A percentile compares a stretch with the other conserved stretches of the same genome.
These are phyloP conservation scores for Arabidopsis hybrid DNA, from an alignment of 441 rosid species.

Conservation along the genomic window DNA sequence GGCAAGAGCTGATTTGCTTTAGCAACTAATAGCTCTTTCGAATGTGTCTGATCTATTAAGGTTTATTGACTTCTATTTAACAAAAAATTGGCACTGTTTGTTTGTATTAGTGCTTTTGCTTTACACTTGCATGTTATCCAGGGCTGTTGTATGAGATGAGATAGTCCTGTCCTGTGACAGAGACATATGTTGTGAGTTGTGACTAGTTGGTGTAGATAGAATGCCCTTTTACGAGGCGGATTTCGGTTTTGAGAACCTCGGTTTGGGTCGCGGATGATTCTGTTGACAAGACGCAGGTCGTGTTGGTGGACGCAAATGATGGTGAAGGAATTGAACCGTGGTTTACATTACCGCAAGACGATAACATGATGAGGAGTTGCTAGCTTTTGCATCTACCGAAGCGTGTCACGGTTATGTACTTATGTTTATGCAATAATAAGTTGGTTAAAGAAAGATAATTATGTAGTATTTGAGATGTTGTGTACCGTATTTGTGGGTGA, in stretches of 20 bases:
- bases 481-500: too few relatives aligned
- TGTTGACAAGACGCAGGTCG: constrained; percentile 9
- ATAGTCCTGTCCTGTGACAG: too few relatives aligned
- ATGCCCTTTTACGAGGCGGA: background rate
- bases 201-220: constrained; percentile 31
- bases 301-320: constrained; percentile 28
- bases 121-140: too few relatives aligned
- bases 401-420: background rate
- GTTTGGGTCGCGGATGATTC: constrained; percentile 35
- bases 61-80: too few relatives aligned
- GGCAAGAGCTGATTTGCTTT: too few relatives aligned
- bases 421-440: background rate
- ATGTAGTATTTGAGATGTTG: too few relatives aligned
- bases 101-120: too few relatives aligned
- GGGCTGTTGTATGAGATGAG: too few relatives aligned
- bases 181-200: too few relatives aligned
- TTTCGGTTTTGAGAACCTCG: constrained; percentile 33
- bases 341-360: constrained; percentile 18
- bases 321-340: constrained; percentile 36
- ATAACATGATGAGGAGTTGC: constrained; percentile 31
- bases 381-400: background rate
- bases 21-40: too few relatives aligned
- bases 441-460: background rate
- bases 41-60: too few relatives aligned
- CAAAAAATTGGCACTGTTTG: too few relatives aligned